A percentile compares a stretch with the other conserved stretches of the same genome.
Evolutionary conservation across 202 grass and related monocot genomes (phyloP).

Genomic region (Schoenoplectus triqueter): DNA sequence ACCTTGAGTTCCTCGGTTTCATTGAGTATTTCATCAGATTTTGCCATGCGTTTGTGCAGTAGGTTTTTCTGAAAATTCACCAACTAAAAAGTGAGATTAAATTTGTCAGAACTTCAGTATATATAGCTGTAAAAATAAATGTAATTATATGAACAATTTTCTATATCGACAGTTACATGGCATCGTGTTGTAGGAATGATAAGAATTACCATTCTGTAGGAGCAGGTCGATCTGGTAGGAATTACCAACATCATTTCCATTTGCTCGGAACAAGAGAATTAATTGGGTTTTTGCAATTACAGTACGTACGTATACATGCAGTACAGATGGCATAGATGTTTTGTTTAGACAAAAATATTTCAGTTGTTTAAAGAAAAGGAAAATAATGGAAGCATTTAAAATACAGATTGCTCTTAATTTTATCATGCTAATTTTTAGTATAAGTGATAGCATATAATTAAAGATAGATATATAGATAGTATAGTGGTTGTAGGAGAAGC

Average conservation of each 20-base stretch:
- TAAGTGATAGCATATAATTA: neutral
- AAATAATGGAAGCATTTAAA: neutral
- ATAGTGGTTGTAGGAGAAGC: too few species aligned
- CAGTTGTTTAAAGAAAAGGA: neutral
- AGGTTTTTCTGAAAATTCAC: conserved; percentile 46
- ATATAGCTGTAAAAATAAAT: neutral
- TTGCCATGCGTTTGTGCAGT: neutral
- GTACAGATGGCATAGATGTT: neutral
- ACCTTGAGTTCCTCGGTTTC: conserved; percentile 2
- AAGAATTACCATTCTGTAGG: neutral
- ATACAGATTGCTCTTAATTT: neutral
- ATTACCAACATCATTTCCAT: neutral
- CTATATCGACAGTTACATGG: neutral
- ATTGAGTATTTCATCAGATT: conserved; percentile 25
- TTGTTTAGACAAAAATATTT: neutral
- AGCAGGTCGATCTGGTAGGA: neutral
- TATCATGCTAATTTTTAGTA: neutral
- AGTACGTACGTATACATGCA: neutral
- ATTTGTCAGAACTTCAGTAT: conserved; percentile 8
- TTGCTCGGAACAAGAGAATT: neutral
- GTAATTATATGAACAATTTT: neutral
- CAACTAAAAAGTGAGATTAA: neutral
- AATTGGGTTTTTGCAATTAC: neutral
- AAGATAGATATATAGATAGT: too few species aligned
- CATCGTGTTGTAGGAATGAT: neutral